Evolutionary conservation across 1,139 yeast genomes (phyloP).

Genomic region (Yamadazyma blattariae): DNA sequence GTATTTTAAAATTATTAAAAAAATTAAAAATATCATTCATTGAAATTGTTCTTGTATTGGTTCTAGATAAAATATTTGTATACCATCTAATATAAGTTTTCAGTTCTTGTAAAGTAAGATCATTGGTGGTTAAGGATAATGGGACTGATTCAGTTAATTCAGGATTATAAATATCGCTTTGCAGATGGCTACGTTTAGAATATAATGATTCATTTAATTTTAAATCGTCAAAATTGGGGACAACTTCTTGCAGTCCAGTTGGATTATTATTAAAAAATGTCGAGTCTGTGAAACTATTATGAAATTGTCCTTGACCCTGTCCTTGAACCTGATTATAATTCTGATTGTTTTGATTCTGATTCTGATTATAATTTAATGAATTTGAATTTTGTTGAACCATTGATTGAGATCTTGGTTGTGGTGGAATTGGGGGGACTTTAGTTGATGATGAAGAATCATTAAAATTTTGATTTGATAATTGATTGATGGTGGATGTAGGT

Average conservation of each 20-base stretch:
- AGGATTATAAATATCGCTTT: not conserved
- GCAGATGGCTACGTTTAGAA: conserved; percentile 2
- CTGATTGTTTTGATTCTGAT: not conserved
- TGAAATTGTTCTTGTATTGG: conserved; percentile 53
- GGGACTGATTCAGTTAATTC: conserved; percentile 37
- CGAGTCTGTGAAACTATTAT: no score
- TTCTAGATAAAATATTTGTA: conserved; percentile 60
- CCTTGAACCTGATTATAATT: not conserved
- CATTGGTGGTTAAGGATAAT: conserved; percentile 58
- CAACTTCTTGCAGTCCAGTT: no score
- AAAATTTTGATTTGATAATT: not conserved
- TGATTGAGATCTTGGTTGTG: not conserved
- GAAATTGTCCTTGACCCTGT: not conserved
- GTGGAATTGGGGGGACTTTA: not conserved
- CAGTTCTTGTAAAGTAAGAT: conserved; percentile 61
- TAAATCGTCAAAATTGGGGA: no score
- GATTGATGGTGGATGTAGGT: no score
- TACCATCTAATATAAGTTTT: conserved; percentile 79
- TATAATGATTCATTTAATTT: not conserved
- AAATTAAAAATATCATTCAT: conserved; percentile 64
- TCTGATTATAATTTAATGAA: not conserved
- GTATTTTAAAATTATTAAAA: conserved; percentile 57
- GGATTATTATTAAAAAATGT: no score
- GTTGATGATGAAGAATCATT: not conserved
- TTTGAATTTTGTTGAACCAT: not conserved